These are phyloP conservation scores for Boletus subparvulus DNA, from an alignment of 768 basidiomycete species.

Conservation along the genomic window DNA sequence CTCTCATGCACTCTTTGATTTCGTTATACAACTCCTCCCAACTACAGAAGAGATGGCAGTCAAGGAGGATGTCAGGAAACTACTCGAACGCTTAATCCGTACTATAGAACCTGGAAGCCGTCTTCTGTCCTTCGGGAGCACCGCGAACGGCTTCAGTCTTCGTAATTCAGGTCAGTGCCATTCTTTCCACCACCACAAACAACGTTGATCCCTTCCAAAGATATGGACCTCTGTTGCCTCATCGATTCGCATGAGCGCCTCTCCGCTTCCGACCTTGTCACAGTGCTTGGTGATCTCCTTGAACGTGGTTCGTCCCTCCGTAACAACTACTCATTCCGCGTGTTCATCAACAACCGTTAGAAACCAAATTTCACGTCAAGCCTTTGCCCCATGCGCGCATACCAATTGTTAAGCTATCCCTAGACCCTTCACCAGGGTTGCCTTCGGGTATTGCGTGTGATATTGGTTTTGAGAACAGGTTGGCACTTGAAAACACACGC, in stretches of 20 bases:
- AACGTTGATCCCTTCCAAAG: constrained; percentile 41
- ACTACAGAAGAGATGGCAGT: constrained; percentile 87
- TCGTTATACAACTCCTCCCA: constrained; percentile 89
- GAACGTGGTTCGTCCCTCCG: constrained; percentile 71
- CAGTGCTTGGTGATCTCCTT: constrained; percentile 88
- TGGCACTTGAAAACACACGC: constrained; percentile 96
- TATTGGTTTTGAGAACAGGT: constrained; percentile 96
- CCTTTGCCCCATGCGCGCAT: constrained; percentile 95
- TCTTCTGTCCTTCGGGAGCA: constrained; percentile 92
- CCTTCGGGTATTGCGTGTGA: constrained; percentile 93
- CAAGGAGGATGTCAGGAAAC: constrained; percentile 94
- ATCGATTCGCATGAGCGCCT: constrained; percentile 83
- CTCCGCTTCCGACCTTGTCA: constrained; percentile 87
- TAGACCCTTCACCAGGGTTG: constrained; percentile 80
- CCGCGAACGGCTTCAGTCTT: constrained; percentile 95
- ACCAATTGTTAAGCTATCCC: constrained; percentile 95
- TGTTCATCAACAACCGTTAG: constrained; percentile 40
- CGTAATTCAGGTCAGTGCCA: constrained; percentile 78
- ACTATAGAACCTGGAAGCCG: constrained; percentile 92
- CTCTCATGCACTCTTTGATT: constrained; percentile 89
- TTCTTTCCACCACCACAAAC: constrained; percentile 2
- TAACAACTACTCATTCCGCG: constrained; percentile 1
- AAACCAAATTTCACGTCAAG: constrained; percentile 96
- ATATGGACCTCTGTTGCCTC: constrained; percentile 98
- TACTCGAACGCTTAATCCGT: constrained; percentile 92